phyloP scores from a whole-genome alignment of 306 rosid genomes.

The Cyclanthera cordifolia region DNA sequence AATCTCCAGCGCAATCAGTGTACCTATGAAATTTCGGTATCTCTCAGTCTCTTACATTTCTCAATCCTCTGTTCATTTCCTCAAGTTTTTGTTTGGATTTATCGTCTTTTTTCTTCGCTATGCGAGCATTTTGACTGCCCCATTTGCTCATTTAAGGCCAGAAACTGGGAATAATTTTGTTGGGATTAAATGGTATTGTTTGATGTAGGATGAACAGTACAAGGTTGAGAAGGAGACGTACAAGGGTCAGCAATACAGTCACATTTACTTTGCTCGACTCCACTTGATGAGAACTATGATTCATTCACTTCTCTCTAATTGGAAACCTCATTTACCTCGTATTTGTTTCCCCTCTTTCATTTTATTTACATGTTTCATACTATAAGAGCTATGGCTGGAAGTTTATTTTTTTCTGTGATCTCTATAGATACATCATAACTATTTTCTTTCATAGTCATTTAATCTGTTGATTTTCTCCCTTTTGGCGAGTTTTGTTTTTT shows the following conservation, averaged over 20 bases:
- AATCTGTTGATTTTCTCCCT: neutral
- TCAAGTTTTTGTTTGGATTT: neutral
- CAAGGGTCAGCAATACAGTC: conserved; percentile 82
- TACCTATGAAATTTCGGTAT: conserved; percentile 37
- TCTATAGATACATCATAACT: neutral
- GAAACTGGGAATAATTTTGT: neutral
- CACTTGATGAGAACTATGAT: conserved; percentile 71
- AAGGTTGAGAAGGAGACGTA: conserved; percentile 50
- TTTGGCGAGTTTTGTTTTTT: neutral
- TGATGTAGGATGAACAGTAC: conserved; percentile 52
- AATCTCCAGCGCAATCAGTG: conserved; percentile 38
- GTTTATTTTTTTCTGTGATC: neutral
- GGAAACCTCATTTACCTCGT: conserved; percentile 80
- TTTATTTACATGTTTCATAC: neutral
- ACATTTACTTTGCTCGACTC: conserved; percentile 76
- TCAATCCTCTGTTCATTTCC: neutral
- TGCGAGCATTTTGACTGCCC: neutral
- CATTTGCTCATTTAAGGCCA: neutral
- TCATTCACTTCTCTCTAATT: conserved; percentile 47
- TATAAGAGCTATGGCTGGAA: neutral
- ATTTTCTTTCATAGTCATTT: neutral
- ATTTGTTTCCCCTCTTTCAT: neutral
- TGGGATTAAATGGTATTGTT: neutral
- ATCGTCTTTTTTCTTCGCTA: neutral
- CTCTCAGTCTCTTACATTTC: neutral